A percentile compares a stretch with the other conserved stretches of the same genome.
Conservation (phyloP, 2,329 filamentous ascomycete genomes). For the Cytospora piceicola region DNA sequence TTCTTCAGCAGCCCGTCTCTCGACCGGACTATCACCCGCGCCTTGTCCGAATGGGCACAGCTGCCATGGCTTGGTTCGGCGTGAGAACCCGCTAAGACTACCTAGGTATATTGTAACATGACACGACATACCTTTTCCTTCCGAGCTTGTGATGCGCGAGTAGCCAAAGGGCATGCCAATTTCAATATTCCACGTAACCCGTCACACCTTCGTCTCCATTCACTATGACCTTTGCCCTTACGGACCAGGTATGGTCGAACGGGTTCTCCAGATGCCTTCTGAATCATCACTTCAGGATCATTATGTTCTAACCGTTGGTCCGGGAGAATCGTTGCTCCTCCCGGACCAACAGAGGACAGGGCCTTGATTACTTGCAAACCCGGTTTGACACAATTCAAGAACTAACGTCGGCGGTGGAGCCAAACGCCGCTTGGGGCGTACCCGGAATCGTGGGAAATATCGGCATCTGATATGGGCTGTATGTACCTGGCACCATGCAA, state of each 20-base stretch:
- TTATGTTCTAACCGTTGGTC: neutral
- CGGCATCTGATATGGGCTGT: no score
- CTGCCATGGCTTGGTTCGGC: neutral
- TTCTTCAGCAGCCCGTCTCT: neutral
- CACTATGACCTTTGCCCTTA: constrained; percentile 9
- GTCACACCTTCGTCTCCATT: constrained; percentile 22
- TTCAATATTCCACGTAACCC: constrained; percentile 19
- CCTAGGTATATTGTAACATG: constrained; percentile 15
- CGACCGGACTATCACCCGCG: neutral
- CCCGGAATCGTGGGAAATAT: no score
- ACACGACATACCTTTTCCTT: constrained; percentile 19
- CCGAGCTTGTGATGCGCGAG: constrained; percentile 15
- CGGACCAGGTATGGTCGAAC: constrained; percentile 8
- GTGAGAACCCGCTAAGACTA: constrained; percentile 10
- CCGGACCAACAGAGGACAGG: neutral
- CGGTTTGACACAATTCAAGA: neutral
- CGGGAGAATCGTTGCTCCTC: no score
- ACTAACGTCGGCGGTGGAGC: neutral
- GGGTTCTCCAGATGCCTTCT: constrained; percentile 2
- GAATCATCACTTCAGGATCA: neutral
- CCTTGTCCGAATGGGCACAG: neutral
- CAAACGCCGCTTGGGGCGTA: no score
- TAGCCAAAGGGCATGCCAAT: neutral
- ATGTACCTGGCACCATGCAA: constrained; percentile 8
- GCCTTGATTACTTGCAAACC: no score